Evolutionary conservation across 129 eudicot genomes (phyloP).

Genomic region (Chrysanthemum seticuspe): DNA sequence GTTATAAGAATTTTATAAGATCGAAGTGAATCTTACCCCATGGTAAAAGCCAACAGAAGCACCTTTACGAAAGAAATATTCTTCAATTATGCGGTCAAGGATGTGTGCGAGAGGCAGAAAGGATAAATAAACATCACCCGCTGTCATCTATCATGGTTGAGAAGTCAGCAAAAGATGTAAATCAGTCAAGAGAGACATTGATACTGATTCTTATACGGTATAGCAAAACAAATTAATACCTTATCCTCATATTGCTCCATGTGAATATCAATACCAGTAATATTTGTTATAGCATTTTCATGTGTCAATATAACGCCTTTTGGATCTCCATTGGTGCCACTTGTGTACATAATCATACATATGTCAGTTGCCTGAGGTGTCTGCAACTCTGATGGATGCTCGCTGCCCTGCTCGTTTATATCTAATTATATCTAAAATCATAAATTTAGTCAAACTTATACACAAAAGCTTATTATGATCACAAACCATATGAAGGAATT

Average conservation of each 20-base stretch:
- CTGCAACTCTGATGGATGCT: constrained; percentile 24
- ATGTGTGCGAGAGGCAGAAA: constrained; percentile 96
- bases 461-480: too few relatives aligned
- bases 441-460: too few relatives aligned
- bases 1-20: neutral
- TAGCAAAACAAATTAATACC: constrained; percentile 26
- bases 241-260: constrained; percentile 90
- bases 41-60: constrained; percentile 96
- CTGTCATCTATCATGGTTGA: constrained; percentile 61
- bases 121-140: constrained; percentile 80
- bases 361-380: constrained; percentile 58
- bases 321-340: constrained; percentile 96
- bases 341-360: constrained; percentile 91
- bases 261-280: constrained; percentile 70
- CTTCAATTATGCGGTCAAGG: constrained; percentile 90
- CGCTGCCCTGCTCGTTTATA: too few relatives aligned
- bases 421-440: too few relatives aligned
- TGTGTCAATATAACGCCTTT: constrained; percentile 91
- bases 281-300: constrained; percentile 52
- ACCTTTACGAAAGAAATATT: constrained; percentile 76
- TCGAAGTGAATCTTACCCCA: constrained; percentile 55
- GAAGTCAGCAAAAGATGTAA: neutral
- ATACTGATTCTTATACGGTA: neutral
- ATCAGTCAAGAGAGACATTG: neutral
- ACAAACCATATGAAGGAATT: constrained; percentile 51